Evolutionary conservation across 2,329 filamentous ascomycete genomes (phyloP).

Genomic region (Dactylella cylindrospora): DNA sequence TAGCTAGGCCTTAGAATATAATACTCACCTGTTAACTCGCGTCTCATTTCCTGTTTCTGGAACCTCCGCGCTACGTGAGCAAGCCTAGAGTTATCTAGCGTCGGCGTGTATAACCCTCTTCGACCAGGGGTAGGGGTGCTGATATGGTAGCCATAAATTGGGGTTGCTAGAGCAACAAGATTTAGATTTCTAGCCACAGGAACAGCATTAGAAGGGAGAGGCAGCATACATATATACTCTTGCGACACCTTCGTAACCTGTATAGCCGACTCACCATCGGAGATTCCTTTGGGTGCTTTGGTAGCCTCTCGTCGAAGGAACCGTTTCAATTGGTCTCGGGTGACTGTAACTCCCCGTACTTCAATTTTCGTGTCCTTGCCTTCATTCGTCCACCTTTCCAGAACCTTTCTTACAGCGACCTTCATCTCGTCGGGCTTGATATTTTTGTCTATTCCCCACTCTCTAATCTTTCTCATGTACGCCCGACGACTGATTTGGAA

Average conservation of each 20-base stretch:
- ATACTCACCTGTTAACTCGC: too few relatives aligned
- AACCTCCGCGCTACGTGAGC: neutral
- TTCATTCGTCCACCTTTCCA: constrained; percentile 8
- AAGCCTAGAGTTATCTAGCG: neutral
- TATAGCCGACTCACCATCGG: neutral
- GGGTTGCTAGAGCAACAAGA: neutral
- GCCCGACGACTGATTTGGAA: neutral
- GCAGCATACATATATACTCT: neutral
- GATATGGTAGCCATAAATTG: neutral
- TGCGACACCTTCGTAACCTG: neutral
- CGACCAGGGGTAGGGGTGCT: neutral
- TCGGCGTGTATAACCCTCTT: neutral
- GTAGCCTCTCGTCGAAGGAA: constrained; percentile 2
- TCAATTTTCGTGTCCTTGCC: constrained; percentile 10
- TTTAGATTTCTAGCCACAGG: neutral
- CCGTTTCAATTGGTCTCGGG: constrained; percentile 2
- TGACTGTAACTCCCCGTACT: neutral
- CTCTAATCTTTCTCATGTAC: constrained; percentile 6
- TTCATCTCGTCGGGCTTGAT: constrained; percentile 3
- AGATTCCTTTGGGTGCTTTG: neutral
- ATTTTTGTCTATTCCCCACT: constrained; percentile 13
- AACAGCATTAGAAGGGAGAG: too few relatives aligned
- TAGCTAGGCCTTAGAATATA: too few relatives aligned
- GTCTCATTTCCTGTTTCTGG: too few relatives aligned
- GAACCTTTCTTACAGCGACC: neutral